A percentile compares a stretch with the other conserved stretches of the same genome.
Conservation (phyloP, 345 rosid genomes). For the Syzygium aqueum region DNA sequence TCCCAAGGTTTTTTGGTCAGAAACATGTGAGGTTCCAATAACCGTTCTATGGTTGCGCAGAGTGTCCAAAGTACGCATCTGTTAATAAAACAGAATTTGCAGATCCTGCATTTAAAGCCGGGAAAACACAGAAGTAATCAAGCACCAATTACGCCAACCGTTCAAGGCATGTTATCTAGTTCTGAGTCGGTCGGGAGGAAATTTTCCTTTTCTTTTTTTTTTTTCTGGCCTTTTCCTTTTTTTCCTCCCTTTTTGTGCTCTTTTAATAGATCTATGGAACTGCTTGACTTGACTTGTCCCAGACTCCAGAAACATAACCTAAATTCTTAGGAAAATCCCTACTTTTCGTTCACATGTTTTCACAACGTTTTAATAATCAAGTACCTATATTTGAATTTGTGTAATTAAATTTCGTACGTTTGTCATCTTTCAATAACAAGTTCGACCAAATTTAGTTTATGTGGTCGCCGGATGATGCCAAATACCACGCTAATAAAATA, state of each 20-base stretch:
- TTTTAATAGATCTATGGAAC: neutral
- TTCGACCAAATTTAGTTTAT: no score
- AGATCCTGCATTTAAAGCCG: neutral
- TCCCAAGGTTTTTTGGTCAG: conserved; percentile 14
- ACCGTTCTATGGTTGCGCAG: neutral
- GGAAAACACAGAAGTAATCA: neutral
- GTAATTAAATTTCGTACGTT: neutral
- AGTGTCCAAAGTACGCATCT: neutral
- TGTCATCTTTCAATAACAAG: neutral
- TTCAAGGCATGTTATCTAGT: neutral
- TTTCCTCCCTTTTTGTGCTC: neutral
- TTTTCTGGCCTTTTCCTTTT: neutral
- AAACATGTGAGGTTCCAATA: neutral
- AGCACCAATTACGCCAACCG: neutral
- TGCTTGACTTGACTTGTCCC: neutral
- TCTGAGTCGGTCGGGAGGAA: neutral
- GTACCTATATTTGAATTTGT: neutral
- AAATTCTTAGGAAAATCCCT: neutral
- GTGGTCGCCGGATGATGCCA: no score
- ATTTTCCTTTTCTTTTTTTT: no score
- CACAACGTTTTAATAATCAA: neutral
- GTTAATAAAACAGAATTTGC: neutral
- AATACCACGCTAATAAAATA: no score
- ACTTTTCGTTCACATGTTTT: neutral
- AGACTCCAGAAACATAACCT: neutral